Conservation (phyloP, 2,329 filamentous ascomycete species). For the Aspergillus luchuensis region DNA sequence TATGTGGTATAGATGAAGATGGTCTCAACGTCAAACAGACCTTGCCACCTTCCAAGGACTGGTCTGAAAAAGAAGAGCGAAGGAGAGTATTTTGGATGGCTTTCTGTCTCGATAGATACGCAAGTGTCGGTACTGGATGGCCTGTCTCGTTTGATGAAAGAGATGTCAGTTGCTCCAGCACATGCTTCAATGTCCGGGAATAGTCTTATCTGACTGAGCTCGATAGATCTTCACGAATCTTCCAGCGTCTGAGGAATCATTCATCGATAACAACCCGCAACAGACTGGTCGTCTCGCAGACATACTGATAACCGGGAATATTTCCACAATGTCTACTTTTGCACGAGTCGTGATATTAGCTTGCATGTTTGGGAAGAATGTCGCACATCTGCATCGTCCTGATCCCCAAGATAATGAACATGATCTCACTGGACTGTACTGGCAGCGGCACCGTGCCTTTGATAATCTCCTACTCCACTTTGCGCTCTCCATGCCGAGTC, state of each 20-base stretch:
- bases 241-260: conserved; percentile 81
- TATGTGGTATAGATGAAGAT: conserved; percentile 80
- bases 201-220: conserved; percentile 22
- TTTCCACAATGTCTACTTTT: conserved; percentile 72
- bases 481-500: conserved; percentile 75
- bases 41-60: conserved; percentile 80
- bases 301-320: conserved; percentile 64
- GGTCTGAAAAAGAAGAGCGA: conserved; percentile 90
- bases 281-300: conserved; percentile 65
- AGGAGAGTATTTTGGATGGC: conserved; percentile 93
- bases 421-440: conserved; percentile 90
- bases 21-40: conserved; percentile 93
- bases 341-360: conserved; percentile 81
- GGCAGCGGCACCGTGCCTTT: conserved; percentile 86
- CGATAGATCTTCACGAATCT: conserved; percentile 75
- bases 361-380: conserved; percentile 86
- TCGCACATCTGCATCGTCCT: conserved; percentile 87
- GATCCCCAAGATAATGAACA: conserved; percentile 77
- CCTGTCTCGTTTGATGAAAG: conserved; percentile 90
- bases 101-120: conserved; percentile 87
- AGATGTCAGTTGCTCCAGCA: conserved; percentile 58
- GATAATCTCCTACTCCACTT: conserved; percentile 90
- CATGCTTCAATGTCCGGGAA: neutral
- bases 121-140: conserved; percentile 96
- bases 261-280: conserved; percentile 75